Percentiles rank a stretch among this genome's conserved stretches.
Conservation (phyloP, 2,329 filamentous ascomycete species). For the Alternaria viburni region DNA sequence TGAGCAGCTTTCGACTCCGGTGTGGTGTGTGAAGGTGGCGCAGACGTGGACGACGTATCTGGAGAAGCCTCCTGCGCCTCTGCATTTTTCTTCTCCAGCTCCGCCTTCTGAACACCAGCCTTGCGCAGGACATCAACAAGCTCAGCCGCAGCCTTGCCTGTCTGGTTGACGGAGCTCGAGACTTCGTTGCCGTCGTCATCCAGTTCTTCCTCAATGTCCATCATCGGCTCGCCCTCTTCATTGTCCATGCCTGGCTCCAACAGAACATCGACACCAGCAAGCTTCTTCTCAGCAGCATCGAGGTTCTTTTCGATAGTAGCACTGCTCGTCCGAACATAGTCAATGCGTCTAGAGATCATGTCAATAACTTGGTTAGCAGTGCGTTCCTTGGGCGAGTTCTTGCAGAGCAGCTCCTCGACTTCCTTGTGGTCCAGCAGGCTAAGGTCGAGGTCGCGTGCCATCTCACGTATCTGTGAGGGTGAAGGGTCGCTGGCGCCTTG, state of each 20-base stretch:
- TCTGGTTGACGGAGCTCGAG: constrained; percentile 58
- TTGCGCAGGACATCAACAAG: constrained; percentile 77
- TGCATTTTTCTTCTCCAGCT: constrained; percentile 25
- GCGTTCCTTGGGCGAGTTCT: constrained; percentile 54
- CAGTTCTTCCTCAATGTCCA: constrained; percentile 89
- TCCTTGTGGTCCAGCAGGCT: constrained; percentile 69
- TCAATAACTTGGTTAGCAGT: constrained; percentile 68
- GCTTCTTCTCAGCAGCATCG: constrained; percentile 70
- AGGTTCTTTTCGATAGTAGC: constrained; percentile 75
- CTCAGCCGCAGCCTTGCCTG: constrained; percentile 70
- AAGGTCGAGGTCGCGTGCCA: constrained; percentile 66
- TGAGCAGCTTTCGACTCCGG: neutral
- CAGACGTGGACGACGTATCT: neutral
- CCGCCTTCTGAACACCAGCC: constrained; percentile 65
- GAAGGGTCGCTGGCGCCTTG: constrained; percentile 48
- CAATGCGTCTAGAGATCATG: constrained; percentile 75
- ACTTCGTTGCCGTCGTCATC: constrained; percentile 90
- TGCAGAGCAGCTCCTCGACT: constrained; percentile 61
- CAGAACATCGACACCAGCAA: constrained; percentile 63
- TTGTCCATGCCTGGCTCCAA: constrained; percentile 67
- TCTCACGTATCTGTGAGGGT: constrained; percentile 43
- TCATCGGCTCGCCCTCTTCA: constrained; percentile 76
- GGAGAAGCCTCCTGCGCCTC: neutral
- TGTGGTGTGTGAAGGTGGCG: neutral
- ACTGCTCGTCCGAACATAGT: constrained; percentile 88